phyloP scores from a whole-genome alignment of 192 early-diverging fungal species.

The Rhizoclosmatium globosum region DNA sequence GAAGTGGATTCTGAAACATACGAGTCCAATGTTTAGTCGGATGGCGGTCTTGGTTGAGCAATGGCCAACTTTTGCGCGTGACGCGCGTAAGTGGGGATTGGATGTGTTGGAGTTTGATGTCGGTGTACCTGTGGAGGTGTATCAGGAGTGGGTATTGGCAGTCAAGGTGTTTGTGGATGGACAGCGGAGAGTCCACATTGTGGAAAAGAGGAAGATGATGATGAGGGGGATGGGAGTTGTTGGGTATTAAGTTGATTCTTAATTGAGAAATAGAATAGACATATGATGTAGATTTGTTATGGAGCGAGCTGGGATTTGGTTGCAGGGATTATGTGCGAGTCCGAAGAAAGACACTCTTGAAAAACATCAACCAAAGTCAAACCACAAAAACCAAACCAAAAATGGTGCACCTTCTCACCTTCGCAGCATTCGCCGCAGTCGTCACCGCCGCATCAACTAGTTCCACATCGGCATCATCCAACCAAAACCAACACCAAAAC shows the following conservation, averaged over 20 bases:
- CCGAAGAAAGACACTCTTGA: background rate
- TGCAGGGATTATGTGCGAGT: no score
- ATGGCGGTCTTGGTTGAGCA: background rate
- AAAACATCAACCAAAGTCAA: background rate
- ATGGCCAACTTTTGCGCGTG: background rate
- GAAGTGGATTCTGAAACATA: slow-evolving; percentile 17
- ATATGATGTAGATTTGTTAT: background rate
- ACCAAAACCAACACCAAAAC: no score
- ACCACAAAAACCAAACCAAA: background rate
- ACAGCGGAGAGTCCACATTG: background rate
- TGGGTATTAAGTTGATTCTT: background rate
- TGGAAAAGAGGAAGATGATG: background rate
- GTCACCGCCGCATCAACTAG: no score
- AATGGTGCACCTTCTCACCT: no score
- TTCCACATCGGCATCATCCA: no score
- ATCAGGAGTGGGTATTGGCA: background rate
- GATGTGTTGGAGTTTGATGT: slow-evolving; percentile 17
- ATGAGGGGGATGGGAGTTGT: background rate
- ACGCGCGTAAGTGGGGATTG: slow-evolving; percentile 10
- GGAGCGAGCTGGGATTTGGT: background rate
- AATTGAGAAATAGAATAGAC: background rate
- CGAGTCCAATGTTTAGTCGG: background rate
- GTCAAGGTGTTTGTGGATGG: slow-evolving; percentile 19
- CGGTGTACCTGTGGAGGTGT: background rate
- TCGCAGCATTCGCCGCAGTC: no score